A percentile compares a stretch with the other conserved stretches of the same genome.
Evolutionary conservation across 768 basidiomycete genomes (phyloP).

Genomic region (Serendipita vermifera): DNA sequence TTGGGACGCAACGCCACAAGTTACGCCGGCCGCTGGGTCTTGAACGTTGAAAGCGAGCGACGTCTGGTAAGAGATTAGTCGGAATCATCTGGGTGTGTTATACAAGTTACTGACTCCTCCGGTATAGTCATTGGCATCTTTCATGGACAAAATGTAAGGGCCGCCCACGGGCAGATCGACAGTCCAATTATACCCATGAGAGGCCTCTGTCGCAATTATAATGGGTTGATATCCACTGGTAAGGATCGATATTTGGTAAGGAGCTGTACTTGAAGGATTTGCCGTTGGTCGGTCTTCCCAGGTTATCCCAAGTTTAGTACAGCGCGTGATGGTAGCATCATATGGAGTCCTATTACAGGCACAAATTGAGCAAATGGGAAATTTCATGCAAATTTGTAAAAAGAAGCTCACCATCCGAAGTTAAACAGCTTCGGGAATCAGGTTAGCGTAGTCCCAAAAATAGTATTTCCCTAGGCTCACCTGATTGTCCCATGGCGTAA

Average conservation of each 20-base stretch:
- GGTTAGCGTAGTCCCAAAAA: background rate
- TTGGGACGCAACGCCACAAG: background rate
- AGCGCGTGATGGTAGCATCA: background rate
- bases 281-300: background rate
- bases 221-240: background rate
- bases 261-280: background rate
- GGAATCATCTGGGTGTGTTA: background rate
- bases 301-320: background rate
- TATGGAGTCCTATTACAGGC: background rate
- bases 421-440: background rate
- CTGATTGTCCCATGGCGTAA: slow-evolving; percentile 6
- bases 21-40: background rate
- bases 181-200: background rate
- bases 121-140: slow-evolving; percentile 6
- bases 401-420: slow-evolving; percentile 1
- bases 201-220: background rate
- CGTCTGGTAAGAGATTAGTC: background rate
- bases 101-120: background rate
- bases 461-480: background rate
- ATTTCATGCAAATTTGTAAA: background rate
- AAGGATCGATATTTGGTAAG: background rate
- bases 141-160: background rate
- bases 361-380: background rate
- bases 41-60: slow-evolving; percentile 5
- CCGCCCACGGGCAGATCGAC: slow-evolving; percentile 2